A percentile compares a stretch with the other conserved stretches of the same genome.
Conservation (phyloP, 208 protist species). For the Cochliopodium minus region DNA sequence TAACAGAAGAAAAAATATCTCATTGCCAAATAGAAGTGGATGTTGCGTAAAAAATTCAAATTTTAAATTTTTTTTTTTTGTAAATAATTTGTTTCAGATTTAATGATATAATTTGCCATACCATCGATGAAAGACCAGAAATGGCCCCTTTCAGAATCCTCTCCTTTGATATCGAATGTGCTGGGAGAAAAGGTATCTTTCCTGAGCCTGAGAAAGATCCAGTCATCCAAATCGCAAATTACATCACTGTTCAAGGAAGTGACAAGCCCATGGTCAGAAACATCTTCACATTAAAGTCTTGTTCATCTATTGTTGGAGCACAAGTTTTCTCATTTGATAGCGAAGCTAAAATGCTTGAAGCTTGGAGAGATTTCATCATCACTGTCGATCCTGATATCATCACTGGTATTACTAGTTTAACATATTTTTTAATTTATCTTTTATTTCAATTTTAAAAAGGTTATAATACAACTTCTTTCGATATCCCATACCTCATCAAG, state of each 20-base stretch:
- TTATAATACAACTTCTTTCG: conserved; percentile 99
- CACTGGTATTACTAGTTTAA: too few relatives aligned
- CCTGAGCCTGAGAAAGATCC: conserved; percentile 92
- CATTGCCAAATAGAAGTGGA: conserved; percentile 64
- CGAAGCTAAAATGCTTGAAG: conserved; percentile 73
- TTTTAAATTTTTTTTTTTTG: background rate
- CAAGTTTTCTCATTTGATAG: conserved; percentile 72
- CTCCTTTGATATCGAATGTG: conserved; percentile 97
- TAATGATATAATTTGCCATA: background rate
- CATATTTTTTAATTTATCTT: too few relatives aligned
- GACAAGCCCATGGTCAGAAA: conserved; percentile 36
- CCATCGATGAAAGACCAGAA: conserved; percentile 51
- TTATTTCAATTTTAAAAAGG: too few relatives aligned
- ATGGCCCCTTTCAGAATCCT: conserved; percentile 95
- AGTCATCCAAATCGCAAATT: conserved; percentile 97
- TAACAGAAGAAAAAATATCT: conserved; percentile 5
- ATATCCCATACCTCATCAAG: conserved; percentile 94
- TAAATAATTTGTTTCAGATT: background rate
- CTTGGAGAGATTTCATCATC: conserved; percentile 59
- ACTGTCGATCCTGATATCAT: conserved; percentile 74
- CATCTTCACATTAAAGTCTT: conserved; percentile 78
- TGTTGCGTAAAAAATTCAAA: conserved; percentile 31
- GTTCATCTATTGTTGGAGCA: conserved; percentile 76
- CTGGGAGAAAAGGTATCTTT: conserved; percentile 87
- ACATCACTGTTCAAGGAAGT: conserved; percentile 55